Evolutionary conservation across 257 asterid species (phyloP).

Genomic region (Solanum corneliomulleri): DNA sequence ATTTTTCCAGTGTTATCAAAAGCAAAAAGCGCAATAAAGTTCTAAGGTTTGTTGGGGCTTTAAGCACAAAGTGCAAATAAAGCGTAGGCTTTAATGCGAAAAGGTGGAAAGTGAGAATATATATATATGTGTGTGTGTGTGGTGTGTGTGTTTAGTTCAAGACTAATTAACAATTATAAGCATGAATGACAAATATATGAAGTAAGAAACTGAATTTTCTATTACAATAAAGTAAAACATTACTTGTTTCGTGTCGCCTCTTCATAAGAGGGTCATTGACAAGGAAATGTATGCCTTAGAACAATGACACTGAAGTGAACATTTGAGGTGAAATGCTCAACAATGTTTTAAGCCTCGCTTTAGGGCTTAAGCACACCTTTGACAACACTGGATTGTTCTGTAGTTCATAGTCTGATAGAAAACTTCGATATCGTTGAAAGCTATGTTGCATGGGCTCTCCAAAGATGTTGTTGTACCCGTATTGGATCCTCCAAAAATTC

Average conservation of each 20-base stretch:
- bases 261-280: not conserved
- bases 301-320: not conserved
- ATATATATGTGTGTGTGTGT: too few relatives aligned
- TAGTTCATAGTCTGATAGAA: not conserved
- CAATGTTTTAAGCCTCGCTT: not conserved
- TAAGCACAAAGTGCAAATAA: not conserved
- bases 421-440: not conserved
- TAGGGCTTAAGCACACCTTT: not conserved
- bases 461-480: not conserved
- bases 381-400: not conserved
- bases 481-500: not conserved
- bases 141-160: too few relatives aligned
- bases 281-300: not conserved
- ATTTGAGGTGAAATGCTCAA: not conserved
- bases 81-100: accelerated
- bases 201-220: not conserved
- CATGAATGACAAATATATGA: not conserved
- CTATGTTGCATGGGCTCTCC: not conserved
- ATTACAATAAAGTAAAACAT: not conserved
- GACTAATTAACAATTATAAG: too few relatives aligned
- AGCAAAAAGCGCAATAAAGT: not conserved
- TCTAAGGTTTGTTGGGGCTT: not conserved
- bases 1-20: not conserved
- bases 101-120: not conserved
- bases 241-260: not conserved